Evolutionary conservation across 495 filamentous ascomycete genomes (phyloP).

Genomic region (Penicillium diatomitis): DNA sequence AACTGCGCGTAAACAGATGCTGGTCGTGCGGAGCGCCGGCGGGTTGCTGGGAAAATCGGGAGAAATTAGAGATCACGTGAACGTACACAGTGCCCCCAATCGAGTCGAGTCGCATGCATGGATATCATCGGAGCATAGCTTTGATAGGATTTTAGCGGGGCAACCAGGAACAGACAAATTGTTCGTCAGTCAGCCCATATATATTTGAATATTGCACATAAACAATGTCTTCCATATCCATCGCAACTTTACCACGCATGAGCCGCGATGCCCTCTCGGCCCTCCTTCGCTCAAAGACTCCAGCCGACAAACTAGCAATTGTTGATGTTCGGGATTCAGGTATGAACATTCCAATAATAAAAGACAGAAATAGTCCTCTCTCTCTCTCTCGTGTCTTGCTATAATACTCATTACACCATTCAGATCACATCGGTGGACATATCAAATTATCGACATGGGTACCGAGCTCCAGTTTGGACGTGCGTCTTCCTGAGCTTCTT

Average conservation of each 20-base stretch:
- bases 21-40: not conserved
- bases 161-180: too few relatives aligned
- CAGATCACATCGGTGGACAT: slow-evolving; percentile 90
- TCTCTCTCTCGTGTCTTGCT: too few relatives aligned
- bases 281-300: slow-evolving; percentile 26
- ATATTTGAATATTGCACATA: not conserved
- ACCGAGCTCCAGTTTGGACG: slow-evolving; percentile 63
- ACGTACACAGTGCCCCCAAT: not conserved
- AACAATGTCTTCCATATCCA: slow-evolving; percentile 46
- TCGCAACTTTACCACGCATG: slow-evolving; percentile 56
- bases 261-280: slow-evolving; percentile 52
- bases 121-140: too few relatives aligned
- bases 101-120: not conserved
- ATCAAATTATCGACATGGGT: slow-evolving; percentile 65
- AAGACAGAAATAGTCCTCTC: too few relatives aligned
- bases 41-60: slow-evolving; percentile 11
- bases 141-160: not conserved
- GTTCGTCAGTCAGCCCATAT: too few relatives aligned
- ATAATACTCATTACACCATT: too few relatives aligned
- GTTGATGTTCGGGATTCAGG: slow-evolving; percentile 85
- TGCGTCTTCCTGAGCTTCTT: slow-evolving; percentile 70
- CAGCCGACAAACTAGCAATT: slow-evolving; percentile 50
- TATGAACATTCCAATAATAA: slow-evolving; percentile 10
- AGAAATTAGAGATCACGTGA: slow-evolving; percentile 22
- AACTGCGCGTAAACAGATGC: too few relatives aligned